Percentiles rank a stretch among this genome's conserved stretches.
Conservation (phyloP, 192 early-diverging fungal genomes). For the Podila epigama region DNA sequence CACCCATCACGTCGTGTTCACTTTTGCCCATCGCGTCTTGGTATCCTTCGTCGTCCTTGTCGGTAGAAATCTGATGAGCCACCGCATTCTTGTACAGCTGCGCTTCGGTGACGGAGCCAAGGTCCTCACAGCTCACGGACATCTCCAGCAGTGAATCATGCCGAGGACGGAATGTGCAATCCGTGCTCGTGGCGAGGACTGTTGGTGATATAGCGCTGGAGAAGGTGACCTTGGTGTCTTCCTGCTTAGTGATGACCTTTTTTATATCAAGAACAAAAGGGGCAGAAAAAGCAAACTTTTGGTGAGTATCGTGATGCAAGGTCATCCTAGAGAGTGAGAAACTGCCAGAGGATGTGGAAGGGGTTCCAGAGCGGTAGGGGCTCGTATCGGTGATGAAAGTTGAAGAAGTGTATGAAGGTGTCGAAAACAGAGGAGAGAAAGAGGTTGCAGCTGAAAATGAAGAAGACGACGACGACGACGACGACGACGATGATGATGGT, state of each 20-base stretch:
- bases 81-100: background rate
- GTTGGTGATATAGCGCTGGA: slow-evolving; percentile 14
- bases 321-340: slow-evolving; percentile 4
- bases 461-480: background rate
- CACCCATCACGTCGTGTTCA: background rate
- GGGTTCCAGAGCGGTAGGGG: background rate
- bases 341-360: too few species aligned
- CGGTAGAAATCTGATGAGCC: too few species aligned
- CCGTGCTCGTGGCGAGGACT: background rate
- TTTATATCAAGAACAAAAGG: slow-evolving; percentile 14
- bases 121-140: background rate
- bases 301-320: slow-evolving; percentile 16
- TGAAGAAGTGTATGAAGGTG: background rate
- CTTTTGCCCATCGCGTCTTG: background rate
- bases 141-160: background rate
- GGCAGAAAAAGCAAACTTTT: slow-evolving; percentile 10
- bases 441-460: background rate
- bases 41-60: background rate
- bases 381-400: background rate
- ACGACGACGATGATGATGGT: too few species aligned
- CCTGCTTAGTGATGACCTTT: too few species aligned
- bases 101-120: background rate
- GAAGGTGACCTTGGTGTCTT: too few species aligned
- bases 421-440: background rate
- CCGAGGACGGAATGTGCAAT: background rate